These are phyloP conservation scores for Xylariaceae sp. DNA, from an alignment of 2,329 filamentous ascomycete species.

Conservation along the genomic window DNA sequence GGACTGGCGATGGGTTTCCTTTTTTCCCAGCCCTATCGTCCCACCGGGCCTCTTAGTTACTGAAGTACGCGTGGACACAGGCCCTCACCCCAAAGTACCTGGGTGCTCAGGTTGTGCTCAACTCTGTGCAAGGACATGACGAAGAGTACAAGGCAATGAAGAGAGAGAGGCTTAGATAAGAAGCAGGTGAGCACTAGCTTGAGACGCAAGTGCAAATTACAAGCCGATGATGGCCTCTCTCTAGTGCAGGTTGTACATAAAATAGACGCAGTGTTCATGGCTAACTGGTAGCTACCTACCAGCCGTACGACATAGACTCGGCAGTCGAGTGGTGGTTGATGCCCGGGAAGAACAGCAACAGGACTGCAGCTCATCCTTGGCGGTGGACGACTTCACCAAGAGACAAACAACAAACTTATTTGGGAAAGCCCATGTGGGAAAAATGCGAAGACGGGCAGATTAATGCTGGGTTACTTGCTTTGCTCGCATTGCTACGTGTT, in stretches of 20 bases:
- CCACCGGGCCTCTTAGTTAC: not conserved
- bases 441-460: not conserved
- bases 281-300: too few species aligned
- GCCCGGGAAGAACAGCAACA: not conserved
- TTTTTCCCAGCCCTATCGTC: not conserved
- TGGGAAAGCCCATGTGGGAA: not conserved
- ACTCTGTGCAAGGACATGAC: not conserved
- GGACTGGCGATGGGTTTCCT: not conserved
- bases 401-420: not conserved
- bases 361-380: not conserved
- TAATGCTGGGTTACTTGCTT: not conserved
- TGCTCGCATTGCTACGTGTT: not conserved
- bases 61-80: not conserved
- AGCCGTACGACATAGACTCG: not conserved
- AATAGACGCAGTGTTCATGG: not conserved
- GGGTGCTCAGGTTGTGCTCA: not conserved
- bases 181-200: not conserved
- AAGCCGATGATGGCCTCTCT: too few species aligned
- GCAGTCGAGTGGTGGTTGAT: not conserved
- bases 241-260: not conserved
- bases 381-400: not conserved
- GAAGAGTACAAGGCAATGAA: not conserved
- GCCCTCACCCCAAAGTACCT: too few species aligned
- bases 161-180: not conserved
- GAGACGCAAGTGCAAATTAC: not conserved